Percentiles rank a stretch among this genome's conserved stretches.
phyloP scores from a whole-genome alignment of 2,329 filamentous ascomycete genomes.

The Fonsecaea pedrosoi region DNA sequence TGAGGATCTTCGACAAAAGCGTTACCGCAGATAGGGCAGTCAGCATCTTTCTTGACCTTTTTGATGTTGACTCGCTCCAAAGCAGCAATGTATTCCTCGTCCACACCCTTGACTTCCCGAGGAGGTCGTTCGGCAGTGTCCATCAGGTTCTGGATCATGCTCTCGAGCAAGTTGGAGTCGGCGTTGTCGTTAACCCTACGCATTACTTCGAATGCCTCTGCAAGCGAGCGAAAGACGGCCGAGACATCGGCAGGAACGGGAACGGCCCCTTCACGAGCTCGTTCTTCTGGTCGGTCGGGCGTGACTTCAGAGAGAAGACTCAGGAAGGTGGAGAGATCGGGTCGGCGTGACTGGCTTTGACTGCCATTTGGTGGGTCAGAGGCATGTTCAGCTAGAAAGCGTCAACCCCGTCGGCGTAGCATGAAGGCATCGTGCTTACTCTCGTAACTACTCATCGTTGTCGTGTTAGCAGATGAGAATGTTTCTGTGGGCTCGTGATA shows the following conservation, averaged over 20 bases:
- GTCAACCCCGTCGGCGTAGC: constrained; percentile 14
- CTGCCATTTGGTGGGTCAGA: constrained; percentile 31
- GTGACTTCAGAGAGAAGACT: constrained; percentile 65
- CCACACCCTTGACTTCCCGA: constrained; percentile 65
- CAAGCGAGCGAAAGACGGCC: constrained; percentile 65
- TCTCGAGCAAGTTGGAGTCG: constrained; percentile 56
- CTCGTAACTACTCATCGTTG: constrained; percentile 41
- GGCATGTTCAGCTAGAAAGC: constrained; percentile 39
- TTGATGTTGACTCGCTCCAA: constrained; percentile 42
- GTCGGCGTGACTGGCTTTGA: constrained; percentile 56
- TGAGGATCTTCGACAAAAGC: constrained; percentile 64
- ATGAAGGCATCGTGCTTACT: constrained; percentile 29
- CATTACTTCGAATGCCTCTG: constrained; percentile 67
- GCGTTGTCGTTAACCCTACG: constrained; percentile 49
- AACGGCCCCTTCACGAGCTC: constrained; percentile 63
- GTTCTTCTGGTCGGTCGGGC: constrained; percentile 55
- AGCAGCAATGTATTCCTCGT: constrained; percentile 54
- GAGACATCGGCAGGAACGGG: constrained; percentile 67
- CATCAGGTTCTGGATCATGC: constrained; percentile 63
- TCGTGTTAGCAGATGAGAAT: background rate
- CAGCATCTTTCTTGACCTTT: constrained; percentile 40
- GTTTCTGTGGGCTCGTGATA: background rate
- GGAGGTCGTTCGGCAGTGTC: constrained; percentile 65
- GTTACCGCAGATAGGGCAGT: constrained; percentile 62
- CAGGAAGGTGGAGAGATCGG: constrained; percentile 71